Evolutionary conservation across 441 rosid genomes (phyloP), one percentile per base, ranked within the genome.

Genomic region (Euphorbia schlechtendalii): DNA sequence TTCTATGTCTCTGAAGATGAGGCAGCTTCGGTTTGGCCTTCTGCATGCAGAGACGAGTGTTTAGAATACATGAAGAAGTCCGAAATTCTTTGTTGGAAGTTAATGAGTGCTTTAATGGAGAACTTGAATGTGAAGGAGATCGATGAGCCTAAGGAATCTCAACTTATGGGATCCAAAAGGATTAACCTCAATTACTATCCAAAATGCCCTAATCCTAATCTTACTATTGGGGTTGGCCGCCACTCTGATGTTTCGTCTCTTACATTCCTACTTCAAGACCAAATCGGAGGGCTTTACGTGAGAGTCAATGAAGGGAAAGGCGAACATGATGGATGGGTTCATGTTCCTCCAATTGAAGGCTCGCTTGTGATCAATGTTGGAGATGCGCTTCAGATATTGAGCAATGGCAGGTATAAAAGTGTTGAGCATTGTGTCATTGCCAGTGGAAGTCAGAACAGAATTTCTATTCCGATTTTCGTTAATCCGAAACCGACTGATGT

Each of bases 271-370:
- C n/a, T 81, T 15, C 88, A 83, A 61, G 85, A 83, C 21, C 59
- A 78, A 9, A 57, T 72, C 21, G 80, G 79, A 21, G 82, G 88
- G 15, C 83, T 81, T n/a, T 67, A 69, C 13, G 77, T 76, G 0
- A 63, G 72, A 28, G 72, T 65, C 4, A 56, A 64, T 10, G 57
- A 69, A 63, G 66, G 66, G 0, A 49, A 63, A 48, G 55, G 66
- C 0, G 66, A 63, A 28, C 56, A 63, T 8, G 76, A 63, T 3
- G 46, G 53, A 36, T 76, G 80, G 80, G 66, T 73, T 55, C 70
- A 62, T 49, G 72, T 73, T 32, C 74, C 77, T 58, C 77, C 77
- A 0, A 28, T 76, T 2, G 5, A 46, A 17, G 77, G 76, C 3
- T 59, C 76, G 11, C 63, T 76, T 0, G 74, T 76, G 22, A 66